A percentile compares a stretch with the other conserved stretches of the same genome.
Evolutionary conservation across 2,329 filamentous ascomycete genomes (phyloP).

Genomic region (Reticulascus tulasneorum): DNA sequence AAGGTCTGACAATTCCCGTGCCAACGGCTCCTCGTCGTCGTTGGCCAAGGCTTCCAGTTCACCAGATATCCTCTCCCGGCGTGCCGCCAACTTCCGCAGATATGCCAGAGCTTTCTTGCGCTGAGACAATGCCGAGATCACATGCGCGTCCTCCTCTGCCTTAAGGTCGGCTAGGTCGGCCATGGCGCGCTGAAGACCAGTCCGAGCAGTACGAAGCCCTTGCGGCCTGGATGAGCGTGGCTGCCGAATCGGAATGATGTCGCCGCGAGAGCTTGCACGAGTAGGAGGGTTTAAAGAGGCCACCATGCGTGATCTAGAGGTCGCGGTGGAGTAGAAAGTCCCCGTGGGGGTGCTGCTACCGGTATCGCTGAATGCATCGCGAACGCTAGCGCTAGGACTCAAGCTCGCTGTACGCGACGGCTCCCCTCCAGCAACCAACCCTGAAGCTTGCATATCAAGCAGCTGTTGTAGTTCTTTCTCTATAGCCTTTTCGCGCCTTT

Average conservation of each 20-base stretch:
- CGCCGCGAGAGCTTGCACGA: constrained; percentile 35
- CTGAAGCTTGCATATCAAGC: constrained; percentile 45
- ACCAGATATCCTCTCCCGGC: constrained; percentile 43
- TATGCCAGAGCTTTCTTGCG: constrained; percentile 55
- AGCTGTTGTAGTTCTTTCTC: constrained; percentile 44
- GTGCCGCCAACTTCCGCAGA: constrained; percentile 48
- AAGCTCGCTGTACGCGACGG: constrained; percentile 8
- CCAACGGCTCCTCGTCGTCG: constrained; percentile 54
- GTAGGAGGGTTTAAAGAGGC: constrained; percentile 38
- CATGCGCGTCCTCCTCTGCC: constrained; percentile 59
- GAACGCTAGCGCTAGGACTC: constrained; percentile 14
- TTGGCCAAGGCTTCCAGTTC: constrained; percentile 53
- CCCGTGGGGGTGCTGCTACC: constrained; percentile 38
- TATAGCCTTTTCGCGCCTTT: constrained; percentile 40
- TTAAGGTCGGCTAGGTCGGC: constrained; percentile 62
- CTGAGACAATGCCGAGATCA: constrained; percentile 53
- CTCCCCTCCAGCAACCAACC: constrained; percentile 33
- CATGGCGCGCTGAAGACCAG: constrained; percentile 61
- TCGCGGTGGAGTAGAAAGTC: constrained; percentile 34
- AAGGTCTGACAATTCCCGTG: constrained; percentile 57
- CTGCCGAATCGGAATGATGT: constrained; percentile 59
- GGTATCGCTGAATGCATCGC: constrained; percentile 32
- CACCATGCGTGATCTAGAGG: constrained; percentile 33
- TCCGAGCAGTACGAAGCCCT: constrained; percentile 59
- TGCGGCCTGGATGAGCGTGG: constrained; percentile 45